These are phyloP conservation scores for Saccharomyces hybrid DNA, from an alignment of 1,139 yeast species.

Conservation along the genomic window DNA sequence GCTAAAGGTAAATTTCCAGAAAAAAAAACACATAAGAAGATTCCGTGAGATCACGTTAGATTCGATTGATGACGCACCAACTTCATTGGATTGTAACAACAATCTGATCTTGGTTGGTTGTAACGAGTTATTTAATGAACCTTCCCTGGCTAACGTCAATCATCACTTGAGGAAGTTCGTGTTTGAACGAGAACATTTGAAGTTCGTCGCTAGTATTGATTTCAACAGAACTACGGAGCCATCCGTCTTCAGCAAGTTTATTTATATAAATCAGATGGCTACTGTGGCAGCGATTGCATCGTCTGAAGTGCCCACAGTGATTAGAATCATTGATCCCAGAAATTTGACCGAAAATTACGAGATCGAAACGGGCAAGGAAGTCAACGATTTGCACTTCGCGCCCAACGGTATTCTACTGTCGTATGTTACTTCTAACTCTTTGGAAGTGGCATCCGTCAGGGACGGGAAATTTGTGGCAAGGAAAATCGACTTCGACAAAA, in stretches of 20 bases:
- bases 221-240: slow-evolving; percentile 33
- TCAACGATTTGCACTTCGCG: slow-evolving; percentile 42
- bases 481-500: slow-evolving; percentile 32
- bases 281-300: slow-evolving; percentile 57
- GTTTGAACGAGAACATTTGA: slow-evolving; percentile 52
- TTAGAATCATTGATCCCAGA: slow-evolving; percentile 55
- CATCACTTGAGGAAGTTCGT: slow-evolving; percentile 65
- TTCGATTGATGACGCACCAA: slow-evolving; percentile 68
- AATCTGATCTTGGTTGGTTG: slow-evolving; percentile 61
- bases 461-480: slow-evolving; percentile 37
- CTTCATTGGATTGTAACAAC: slow-evolving; percentile 52
- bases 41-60: slow-evolving; percentile 58
- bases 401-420: slow-evolving; percentile 47
- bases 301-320: slow-evolving; percentile 48
- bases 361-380: slow-evolving; percentile 47
- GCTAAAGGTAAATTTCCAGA: slow-evolving; percentile 47
- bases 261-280: slow-evolving; percentile 47
- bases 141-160: slow-evolving; percentile 53
- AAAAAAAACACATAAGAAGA: slow-evolving; percentile 45
- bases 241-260: slow-evolving; percentile 54
- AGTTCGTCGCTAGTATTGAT: slow-evolving; percentile 51
- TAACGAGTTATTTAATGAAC: slow-evolving; percentile 49
- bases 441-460: slow-evolving; percentile 44
- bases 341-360: slow-evolving; percentile 46
- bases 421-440: slow-evolving; percentile 47